Base-by-base conservation (phyloP, 2,329 filamentous ascomycete species). In the Sporothrix mexicana region DNA sequence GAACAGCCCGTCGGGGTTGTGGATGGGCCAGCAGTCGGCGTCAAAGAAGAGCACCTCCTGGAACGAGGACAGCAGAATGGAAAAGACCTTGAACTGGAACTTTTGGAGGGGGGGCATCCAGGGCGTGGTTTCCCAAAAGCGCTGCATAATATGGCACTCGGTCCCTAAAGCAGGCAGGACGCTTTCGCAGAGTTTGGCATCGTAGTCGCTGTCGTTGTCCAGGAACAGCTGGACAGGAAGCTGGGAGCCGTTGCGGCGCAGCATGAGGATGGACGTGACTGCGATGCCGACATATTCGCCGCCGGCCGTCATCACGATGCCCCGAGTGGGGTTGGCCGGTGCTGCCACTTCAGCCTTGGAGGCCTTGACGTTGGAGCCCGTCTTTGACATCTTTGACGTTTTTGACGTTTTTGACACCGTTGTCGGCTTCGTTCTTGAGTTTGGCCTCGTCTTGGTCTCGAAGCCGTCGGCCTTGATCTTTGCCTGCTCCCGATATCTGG, bases 21-120 rank as follows among this genome's bases (percentile, higher is more conserved):
- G 74, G 45, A 82, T 73, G 4, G 87, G 86, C 76, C 88, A 88
- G 74, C 83, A 83, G 76, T 89, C 87, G 72, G 86, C 85, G 76
- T 90, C 88, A 77, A 90, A 84, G 79, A 88, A 88, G 20, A 90
- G 81, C 12, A 88, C 83, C 70, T 88, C 83, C 77, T 88, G 85
- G 75, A 89, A 90, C 3, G 86, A 85, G 0, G 88, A 88, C 74
- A 89, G 86, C 2, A 90, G 80, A 20, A 90, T 84, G 3, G 87
- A 82, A 75, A 89, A 85, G 51, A 86, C 82, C 77, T 90, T 89
- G 80, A 86, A 85, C 76, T 90, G 87, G 77, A 83, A 88, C 66
- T 84, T 80, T 72, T 83, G 80, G 8, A 81, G 76, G 30, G 68
- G 64, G 13, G 76, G 74, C 69, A 76, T 74, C 15, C 36, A 15